phyloP scores from a whole-genome alignment of 495 filamentous ascomycete genomes.

The Peziza echinospora region DNA sequence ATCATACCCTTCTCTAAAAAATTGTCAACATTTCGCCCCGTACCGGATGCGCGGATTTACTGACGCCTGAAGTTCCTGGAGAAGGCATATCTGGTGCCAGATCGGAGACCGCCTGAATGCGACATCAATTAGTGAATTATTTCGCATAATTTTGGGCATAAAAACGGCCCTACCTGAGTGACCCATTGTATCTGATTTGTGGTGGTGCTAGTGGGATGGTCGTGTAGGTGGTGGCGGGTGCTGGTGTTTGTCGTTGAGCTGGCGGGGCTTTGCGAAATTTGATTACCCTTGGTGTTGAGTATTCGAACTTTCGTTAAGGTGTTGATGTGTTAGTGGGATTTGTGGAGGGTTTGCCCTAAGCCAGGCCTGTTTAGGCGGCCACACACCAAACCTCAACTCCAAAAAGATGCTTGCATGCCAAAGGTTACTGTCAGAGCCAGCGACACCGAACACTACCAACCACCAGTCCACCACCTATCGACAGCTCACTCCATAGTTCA shows the following conservation, averaged over 20 bases:
- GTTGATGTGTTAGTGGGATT: not conserved
- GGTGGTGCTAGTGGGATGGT: too few relatives aligned
- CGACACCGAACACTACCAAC: not conserved
- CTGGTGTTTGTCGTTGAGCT: not conserved
- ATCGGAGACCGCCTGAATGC: conserved; percentile 52
- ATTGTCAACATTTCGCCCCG: not conserved
- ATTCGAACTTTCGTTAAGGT: not conserved
- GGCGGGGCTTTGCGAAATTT: not conserved
- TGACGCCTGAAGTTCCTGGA: conserved; percentile 56
- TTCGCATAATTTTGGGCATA: too few relatives aligned
- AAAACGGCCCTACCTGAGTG: not conserved
- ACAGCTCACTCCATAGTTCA: too few relatives aligned
- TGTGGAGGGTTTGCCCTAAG: not conserved
- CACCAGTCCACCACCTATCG: not conserved
- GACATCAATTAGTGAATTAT: too few relatives aligned
- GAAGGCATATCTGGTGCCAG: conserved; percentile 95
- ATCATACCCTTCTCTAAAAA: conserved; percentile 57
- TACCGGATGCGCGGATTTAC: not conserved
- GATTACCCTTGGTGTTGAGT: not conserved
- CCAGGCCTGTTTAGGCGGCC: not conserved
- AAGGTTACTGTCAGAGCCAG: not conserved
- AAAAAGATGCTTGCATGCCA: not conserved
- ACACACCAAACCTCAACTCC: not conserved
- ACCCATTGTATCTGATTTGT: not conserved
- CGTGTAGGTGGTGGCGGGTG: not conserved